Evolutionary conservation across 1,284 basidiomycete genomes (phyloP), one percentile per base, ranked within the genome.

Genomic region (Pseudozyma sp.): DNA sequence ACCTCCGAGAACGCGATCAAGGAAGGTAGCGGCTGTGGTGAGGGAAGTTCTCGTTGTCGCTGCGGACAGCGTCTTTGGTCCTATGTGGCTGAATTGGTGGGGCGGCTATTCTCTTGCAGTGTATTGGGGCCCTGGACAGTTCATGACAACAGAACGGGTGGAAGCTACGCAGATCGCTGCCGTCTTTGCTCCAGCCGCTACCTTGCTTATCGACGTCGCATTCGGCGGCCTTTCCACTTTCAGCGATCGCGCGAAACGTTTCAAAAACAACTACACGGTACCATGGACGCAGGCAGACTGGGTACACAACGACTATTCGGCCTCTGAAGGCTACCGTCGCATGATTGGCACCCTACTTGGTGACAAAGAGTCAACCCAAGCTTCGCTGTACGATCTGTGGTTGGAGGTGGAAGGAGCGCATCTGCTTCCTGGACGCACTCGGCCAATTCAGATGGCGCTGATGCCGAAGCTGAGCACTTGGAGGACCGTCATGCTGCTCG

Each of bases 61-160:
- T 1, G 60, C 72, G 1, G 58, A 68, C 16, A 58, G 56, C 38
- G 67, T 67, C 21, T 70, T 75, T 54, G 72, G 72, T 12, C 55
- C 56, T 13, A 31, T 58, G 13, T 75, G 72, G 72, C 57, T 67
- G 40, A 70, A 70, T 47, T 75, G 72, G 72, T 70, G 67, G 67
- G 72, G 72, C 38, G 72, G 72, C n/a, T 70, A 70, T 8, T 65
- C 67, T 38, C 49, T 70, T 12, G 55, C 67, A 10, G 66, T 70
- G 0, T 75, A 70, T 48, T 34, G 66, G 52, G 59, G 44, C 2
- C 67, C 67, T n/a, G 31, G 57, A 10, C 47, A 70, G 14, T 75
- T 59, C 21, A 67, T 65, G 67, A 59, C 67, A 36, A 59, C 62
- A n/a, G 72, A 75, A 19, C 52, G 59, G 34, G 67, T 75, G 16